phyloP scores from a whole-genome alignment of 2,329 filamentous ascomycete genomes.

The Chaetomium sp. region DNA sequence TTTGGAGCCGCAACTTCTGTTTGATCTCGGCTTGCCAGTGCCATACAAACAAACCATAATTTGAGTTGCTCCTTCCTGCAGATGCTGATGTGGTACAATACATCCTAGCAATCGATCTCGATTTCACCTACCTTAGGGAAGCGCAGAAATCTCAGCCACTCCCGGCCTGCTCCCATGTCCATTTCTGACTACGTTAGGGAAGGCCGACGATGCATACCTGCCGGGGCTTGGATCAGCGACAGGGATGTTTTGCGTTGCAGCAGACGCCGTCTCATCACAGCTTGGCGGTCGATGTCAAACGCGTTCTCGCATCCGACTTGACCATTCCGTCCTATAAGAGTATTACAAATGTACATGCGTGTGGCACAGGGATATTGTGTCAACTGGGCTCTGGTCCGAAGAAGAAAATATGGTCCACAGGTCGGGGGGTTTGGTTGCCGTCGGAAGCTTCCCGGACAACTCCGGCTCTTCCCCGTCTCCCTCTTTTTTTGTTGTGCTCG shows the following conservation, averaged over 20 bases:
- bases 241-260: constrained; percentile 1
- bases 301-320: neutral
- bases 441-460: neutral
- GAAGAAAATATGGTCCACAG: neutral
- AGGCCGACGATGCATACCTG: neutral
- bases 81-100: neutral
- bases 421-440: neutral
- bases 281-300: neutral
- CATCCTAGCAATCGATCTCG: neutral
- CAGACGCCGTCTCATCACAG: neutral
- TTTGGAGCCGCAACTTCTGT: neutral
- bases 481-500: neutral
- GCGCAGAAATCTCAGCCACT: neutral
- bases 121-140: neutral
- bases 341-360: neutral
- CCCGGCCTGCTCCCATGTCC: neutral
- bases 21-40: neutral
- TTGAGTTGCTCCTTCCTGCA: neutral
- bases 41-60: neutral
- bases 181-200: neutral
- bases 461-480: neutral
- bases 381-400: neutral
- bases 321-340: neutral
- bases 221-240: neutral
- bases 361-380: neutral